Conservation (phyloP, 1,284 basidiomycete genomes). For the Chiua sp. region DNA sequence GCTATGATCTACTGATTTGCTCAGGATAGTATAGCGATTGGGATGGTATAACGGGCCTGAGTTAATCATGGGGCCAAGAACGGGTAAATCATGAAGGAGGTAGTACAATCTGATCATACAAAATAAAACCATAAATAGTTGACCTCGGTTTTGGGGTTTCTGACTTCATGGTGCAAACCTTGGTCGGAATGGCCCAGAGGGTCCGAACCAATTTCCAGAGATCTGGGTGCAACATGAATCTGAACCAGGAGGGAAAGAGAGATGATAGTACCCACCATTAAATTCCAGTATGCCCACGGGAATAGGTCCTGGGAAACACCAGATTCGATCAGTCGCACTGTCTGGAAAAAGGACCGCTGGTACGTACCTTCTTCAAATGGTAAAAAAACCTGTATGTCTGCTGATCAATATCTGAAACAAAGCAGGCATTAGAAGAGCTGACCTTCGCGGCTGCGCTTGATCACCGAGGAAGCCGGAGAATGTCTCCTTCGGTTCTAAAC, state of each 20-base stretch:
- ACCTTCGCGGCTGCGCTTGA: conserved; percentile 73
- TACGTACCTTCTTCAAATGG: conserved; percentile 87
- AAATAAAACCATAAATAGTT: background rate
- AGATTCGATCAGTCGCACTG: background rate
- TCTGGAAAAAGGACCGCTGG: background rate
- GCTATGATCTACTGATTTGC: background rate
- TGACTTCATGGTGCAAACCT: conserved; percentile 34
- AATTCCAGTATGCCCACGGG: conserved; percentile 88
- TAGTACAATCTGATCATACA: background rate
- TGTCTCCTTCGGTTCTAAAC: conserved; percentile 84
- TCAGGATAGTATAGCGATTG: background rate
- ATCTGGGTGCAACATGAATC: conserved; percentile 44
- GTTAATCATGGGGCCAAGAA: too few relatives aligned
- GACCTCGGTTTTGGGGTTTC: too few relatives aligned
- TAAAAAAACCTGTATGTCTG: conserved; percentile 71
- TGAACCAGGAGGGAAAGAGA: conserved; percentile 1
- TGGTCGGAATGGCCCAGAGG: conserved; percentile 56
- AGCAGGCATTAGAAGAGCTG: conserved; percentile 17
- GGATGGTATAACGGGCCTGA: too few relatives aligned
- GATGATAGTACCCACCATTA: conserved; percentile 59
- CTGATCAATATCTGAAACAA: conserved; percentile 8
- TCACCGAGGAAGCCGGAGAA: conserved; percentile 73
- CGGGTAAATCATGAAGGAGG: background rate
- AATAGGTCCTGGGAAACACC: conserved; percentile 68
- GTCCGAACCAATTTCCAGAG: conserved; percentile 73